Percentiles rank a stretch among this genome's conserved stretches.
Evolutionary conservation across 148 eudicot species (phyloP).

Genomic region (Fagopyrum homotropicum): DNA sequence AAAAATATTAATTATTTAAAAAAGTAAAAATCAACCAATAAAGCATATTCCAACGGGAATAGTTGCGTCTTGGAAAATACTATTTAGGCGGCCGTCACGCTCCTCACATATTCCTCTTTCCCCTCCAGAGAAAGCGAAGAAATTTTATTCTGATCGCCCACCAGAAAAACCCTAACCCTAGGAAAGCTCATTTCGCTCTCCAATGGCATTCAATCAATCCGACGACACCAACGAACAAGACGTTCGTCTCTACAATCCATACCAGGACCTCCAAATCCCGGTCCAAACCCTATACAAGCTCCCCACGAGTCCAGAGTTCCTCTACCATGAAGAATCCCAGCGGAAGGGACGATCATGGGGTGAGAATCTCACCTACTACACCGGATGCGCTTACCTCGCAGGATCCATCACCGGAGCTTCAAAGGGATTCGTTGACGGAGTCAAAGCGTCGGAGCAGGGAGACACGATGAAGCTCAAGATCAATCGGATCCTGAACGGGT

Average conservation of each 20-base stretch:
- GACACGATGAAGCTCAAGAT: constrained; percentile 60
- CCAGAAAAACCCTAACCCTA: constrained; percentile 9
- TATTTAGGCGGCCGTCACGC: no score
- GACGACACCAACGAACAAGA: constrained; percentile 15
- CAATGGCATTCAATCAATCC: constrained; percentile 13
- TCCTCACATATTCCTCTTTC: not conserved
- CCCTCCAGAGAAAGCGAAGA: not conserved
- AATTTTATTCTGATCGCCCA: not conserved
- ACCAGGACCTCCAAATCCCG: constrained; percentile 59
- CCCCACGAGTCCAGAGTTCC: constrained; percentile 73
- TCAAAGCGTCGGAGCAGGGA: constrained; percentile 43
- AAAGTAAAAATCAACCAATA: no score
- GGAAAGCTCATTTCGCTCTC: not conserved
- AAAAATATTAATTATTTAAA: no score
- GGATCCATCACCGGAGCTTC: constrained; percentile 61
- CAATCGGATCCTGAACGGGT: constrained; percentile 59
- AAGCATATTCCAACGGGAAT: no score
- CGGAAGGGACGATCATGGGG: constrained; percentile 85
- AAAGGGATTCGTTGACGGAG: constrained; percentile 43
- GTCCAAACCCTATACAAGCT: constrained; percentile 59
- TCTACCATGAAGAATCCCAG: constrained; percentile 68
- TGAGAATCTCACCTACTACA: constrained; percentile 80
- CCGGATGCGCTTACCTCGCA: constrained; percentile 64
- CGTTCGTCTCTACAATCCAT: constrained; percentile 72
- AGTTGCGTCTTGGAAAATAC: no score